Evolutionary conservation across 352 stramenopile genomes (phyloP).

Genomic region (Phytophthora chlamydospora): DNA sequence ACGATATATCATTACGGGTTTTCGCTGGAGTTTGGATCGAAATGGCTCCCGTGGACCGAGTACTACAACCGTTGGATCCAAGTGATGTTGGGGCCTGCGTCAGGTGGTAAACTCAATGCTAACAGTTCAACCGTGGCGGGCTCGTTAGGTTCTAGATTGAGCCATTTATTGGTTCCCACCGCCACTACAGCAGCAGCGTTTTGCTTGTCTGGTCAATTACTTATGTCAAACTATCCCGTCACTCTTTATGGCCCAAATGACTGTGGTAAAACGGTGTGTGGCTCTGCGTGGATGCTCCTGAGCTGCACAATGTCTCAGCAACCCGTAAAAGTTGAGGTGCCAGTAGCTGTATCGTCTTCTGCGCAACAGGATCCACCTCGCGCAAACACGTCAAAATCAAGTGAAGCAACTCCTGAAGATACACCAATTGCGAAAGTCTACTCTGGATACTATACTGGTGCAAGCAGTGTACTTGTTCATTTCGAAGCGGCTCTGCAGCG

Average conservation of each 20-base stretch:
- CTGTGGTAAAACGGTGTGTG: slow-evolving; percentile 59
- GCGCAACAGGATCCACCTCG: background rate
- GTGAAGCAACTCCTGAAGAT: slow-evolving; percentile 2
- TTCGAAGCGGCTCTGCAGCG: slow-evolving; percentile 28
- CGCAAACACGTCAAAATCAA: background rate
- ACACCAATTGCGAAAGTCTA: slow-evolving; percentile 7
- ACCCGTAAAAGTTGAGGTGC: background rate
- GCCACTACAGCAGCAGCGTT: slow-evolving; percentile 40
- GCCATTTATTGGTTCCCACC: slow-evolving; percentile 38
- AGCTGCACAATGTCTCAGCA: slow-evolving; percentile 23
- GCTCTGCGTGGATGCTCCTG: slow-evolving; percentile 32
- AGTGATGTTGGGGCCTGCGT: slow-evolving; percentile 19
- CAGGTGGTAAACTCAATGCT: background rate
- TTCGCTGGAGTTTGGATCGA: slow-evolving; percentile 71
- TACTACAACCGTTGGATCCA: slow-evolving; percentile 64
- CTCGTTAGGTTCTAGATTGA: slow-evolving; percentile 1
- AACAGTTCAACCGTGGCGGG: background rate
- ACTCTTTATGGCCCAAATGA: slow-evolving; percentile 49
- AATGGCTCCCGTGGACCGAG: slow-evolving; percentile 76
- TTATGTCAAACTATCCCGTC: slow-evolving; percentile 41
- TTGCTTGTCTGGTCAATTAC: slow-evolving; percentile 56
- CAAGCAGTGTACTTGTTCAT: slow-evolving; percentile 23
- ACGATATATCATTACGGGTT: slow-evolving; percentile 74
- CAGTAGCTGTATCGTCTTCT: background rate
- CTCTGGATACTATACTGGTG: slow-evolving; percentile 23